Percentiles rank a stretch among this genome's conserved stretches.
Conservation (phyloP, 192 early-diverging fungal genomes). For the Backusella sp. region DNA sequence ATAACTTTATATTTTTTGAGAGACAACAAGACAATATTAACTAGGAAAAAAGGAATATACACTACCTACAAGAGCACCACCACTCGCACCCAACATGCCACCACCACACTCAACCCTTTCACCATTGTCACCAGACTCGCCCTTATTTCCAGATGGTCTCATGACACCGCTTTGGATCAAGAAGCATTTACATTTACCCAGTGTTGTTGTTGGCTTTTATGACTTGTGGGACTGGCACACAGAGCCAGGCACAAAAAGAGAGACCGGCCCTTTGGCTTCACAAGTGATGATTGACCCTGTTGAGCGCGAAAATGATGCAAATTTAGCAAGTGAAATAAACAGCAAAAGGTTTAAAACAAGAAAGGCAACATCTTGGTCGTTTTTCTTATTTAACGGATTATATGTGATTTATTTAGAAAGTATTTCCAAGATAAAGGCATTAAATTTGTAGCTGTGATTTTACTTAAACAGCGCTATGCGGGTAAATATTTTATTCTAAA, state of each 20-base stretch:
- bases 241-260: slow-evolving; percentile 21
- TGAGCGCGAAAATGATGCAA: slow-evolving; percentile 63
- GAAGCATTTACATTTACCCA: slow-evolving; percentile 64
- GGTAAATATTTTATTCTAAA: slow-evolving; percentile 39
- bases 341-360: slow-evolving; percentile 55
- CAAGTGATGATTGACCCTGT: slow-evolving; percentile 39
- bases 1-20: neutral
- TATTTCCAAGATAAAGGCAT: slow-evolving; percentile 60
- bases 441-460: slow-evolving; percentile 72
- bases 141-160: slow-evolving; percentile 83
- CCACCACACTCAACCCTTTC: slow-evolving; percentile 61
- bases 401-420: slow-evolving; percentile 44
- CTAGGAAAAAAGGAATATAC: slow-evolving; percentile 16
- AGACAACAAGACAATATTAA: neutral
- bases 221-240: slow-evolving; percentile 59
- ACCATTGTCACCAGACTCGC: slow-evolving; percentile 64
- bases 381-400: neutral
- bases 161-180: slow-evolving; percentile 68
- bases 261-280: slow-evolving; percentile 37
- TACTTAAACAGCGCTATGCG: slow-evolving; percentile 52
- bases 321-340: slow-evolving; percentile 63
- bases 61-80: neutral
- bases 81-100: slow-evolving; percentile 27
- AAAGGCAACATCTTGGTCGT: neutral
- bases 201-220: slow-evolving; percentile 68